Conservation (phyloP, 352 stramenopile species). For the Pythium aristosporum region DNA sequence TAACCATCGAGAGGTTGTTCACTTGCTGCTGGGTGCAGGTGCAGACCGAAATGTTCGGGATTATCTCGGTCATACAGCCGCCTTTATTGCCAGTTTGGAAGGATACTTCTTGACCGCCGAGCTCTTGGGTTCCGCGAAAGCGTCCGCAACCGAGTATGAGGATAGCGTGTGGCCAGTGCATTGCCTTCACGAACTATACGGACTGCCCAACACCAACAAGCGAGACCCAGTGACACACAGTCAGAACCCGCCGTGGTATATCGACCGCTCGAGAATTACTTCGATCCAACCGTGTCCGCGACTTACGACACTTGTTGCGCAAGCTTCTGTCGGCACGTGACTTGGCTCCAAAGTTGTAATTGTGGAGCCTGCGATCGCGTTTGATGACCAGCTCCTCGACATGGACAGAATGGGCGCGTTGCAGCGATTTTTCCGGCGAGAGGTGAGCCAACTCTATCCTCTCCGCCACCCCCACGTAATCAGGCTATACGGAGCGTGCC, state of each 20-base stretch:
- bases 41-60: constrained; percentile 1
- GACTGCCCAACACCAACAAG: neutral
- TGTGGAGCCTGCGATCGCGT: neutral
- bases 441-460: neutral
- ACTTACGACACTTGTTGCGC: neutral
- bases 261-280: neutral
- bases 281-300: neutral
- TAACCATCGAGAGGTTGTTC: neutral
- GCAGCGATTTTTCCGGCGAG: no score
- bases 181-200: constrained; percentile 1
- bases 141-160: neutral
- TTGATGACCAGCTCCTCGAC: no score
- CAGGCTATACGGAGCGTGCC: constrained; percentile 18
- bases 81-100: neutral
- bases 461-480: constrained; percentile 13
- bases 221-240: neutral
- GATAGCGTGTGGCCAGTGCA: neutral
- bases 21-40: neutral
- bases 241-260: constrained; percentile 6
- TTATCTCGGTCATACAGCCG: constrained; percentile 2
- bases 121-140: neutral
- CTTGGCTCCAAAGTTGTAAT: constrained; percentile 1
- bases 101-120: neutral
- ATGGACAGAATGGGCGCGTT: no score
- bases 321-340: constrained; percentile 7